Base-by-base conservation (phyloP, 192 early-diverging fungal species). In the Gonapodya prolifera region DNA sequence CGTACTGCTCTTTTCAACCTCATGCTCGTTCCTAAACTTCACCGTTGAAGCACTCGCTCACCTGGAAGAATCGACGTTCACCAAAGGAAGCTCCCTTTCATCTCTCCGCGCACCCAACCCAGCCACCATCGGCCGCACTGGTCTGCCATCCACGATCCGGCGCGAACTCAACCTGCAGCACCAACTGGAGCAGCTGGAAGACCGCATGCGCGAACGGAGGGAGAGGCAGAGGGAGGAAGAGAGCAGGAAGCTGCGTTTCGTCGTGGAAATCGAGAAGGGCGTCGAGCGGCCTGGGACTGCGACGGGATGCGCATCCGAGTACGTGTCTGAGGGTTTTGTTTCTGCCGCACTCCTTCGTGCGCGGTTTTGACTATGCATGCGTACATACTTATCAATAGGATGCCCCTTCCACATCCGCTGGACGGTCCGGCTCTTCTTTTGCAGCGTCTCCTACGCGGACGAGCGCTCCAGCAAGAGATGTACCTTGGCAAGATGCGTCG, bases 381-480 rank as follows among this genome's bases (percentile, higher is more conserved):
- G n/a, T n/a, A n/a, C n/a, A n/a, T n/a, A n/a, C n/a, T n/a, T n/a
- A n/a, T n/a, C n/a, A n/a, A n/a, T n/a, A 61, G 45, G 8, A 23
- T 61, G 8, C 45, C 45, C 45, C 45, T 23, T 8, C 45, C 45
- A 16, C 45, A 61, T 23, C 45, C 45, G 8, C 45, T 61, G 79
- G 83, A 90, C 35, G 69, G 81, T n/a, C 81, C 86, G 0, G 83
- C 89, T 0, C 75, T 88, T 1, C 61, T 87, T 13, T 71, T 90
- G 35, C 89, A 90, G 76, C 83, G 83, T 34, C 73, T 89, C 2
- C 85, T 90, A 34, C 80, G 88, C 1, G 89, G 89, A 0, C 77
- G 87, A 1, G 79, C 84, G n/a, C 83, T 83, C n/a, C 89, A 90
- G 79, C 85, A 85, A 36, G 34, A 80, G 13, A 88, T 90, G 86